phyloP scores from a whole-genome alignment of 2,329 filamentous ascomycete genomes.

The Colletotrichum tamarilloi region DNA sequence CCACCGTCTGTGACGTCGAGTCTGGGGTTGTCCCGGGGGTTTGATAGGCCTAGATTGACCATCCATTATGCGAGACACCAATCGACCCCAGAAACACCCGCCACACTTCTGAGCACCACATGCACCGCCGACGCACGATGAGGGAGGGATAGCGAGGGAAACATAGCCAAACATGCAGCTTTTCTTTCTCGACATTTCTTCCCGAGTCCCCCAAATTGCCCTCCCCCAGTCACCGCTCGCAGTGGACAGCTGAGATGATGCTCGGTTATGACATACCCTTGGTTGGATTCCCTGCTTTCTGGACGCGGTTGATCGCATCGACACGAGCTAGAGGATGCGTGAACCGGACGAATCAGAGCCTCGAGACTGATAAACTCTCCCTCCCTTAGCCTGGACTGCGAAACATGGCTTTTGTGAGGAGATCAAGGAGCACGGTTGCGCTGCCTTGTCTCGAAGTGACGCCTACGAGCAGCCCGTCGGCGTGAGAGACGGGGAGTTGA shows the following conservation, averaged over 20 bases:
- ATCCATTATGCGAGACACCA: constrained; percentile 27
- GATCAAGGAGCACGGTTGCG: not conserved
- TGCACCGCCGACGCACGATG: constrained; percentile 18
- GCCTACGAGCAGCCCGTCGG: not conserved
- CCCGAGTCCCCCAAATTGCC: not conserved
- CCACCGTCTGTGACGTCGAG: constrained; percentile 29
- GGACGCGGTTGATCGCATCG: not conserved
- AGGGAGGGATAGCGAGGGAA: not conserved
- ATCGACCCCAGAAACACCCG: constrained; percentile 19
- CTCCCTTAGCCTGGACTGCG: not conserved
- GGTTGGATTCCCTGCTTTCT: not conserved
- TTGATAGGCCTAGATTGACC: constrained; percentile 22
- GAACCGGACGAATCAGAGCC: not conserved
- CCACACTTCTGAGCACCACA: not conserved
- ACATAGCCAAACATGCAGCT: not conserved
- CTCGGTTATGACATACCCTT: constrained; percentile 9
- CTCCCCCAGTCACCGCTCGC: not conserved
- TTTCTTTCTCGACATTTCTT: not conserved
- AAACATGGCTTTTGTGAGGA: not conserved
- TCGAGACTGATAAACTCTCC: not conserved
- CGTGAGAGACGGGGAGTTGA: not conserved
- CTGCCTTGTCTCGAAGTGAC: constrained; percentile 7
- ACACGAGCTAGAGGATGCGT: not conserved
- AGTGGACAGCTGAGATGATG: not conserved
- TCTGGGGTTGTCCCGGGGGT: constrained; percentile 21